These are phyloP conservation scores for Chalciporus sphaerocephalus DNA, from an alignment of 768 basidiomycete species.

Conservation along the genomic window DNA sequence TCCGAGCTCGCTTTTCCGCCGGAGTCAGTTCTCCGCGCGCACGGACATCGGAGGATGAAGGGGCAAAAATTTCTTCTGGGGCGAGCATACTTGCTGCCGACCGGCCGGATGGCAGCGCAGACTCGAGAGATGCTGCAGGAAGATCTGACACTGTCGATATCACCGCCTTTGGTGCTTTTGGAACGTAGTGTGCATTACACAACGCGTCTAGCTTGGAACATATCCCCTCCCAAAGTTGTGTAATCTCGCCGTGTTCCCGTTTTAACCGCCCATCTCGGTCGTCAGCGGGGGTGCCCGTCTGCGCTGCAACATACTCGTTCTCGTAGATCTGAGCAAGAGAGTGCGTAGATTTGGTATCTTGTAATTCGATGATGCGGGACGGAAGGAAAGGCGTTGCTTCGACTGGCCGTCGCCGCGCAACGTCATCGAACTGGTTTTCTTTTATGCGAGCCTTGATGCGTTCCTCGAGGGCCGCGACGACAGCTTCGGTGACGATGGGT, in stretches of 20 bases:
- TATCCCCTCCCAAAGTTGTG: constrained; percentile 77
- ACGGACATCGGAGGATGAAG: constrained; percentile 51
- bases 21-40: constrained; percentile 82
- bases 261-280: constrained; percentile 85
- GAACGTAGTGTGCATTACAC: constrained; percentile 92
- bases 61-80: constrained; percentile 85
- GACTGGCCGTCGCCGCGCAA: constrained; percentile 71
- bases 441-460: constrained; percentile 86
- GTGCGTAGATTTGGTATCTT: constrained; percentile 82
- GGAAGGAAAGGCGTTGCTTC: constrained; percentile 90
- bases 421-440: constrained; percentile 86
- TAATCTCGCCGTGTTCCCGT: constrained; percentile 87
- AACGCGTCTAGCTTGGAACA: constrained; percentile 88
- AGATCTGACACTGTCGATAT: constrained; percentile 84
- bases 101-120: constrained; percentile 81
- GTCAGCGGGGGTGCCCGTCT: constrained; percentile 50
- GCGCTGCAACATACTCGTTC: constrained; percentile 76
- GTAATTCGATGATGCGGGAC: constrained; percentile 81
- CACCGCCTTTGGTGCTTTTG: constrained; percentile 84
- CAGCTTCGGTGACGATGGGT: constrained; percentile 87
- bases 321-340: constrained; percentile 96
- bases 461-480: constrained; percentile 77
- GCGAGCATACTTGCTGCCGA: constrained; percentile 79
- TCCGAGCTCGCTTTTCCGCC: constrained; percentile 68
- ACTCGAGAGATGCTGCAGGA: constrained; percentile 79